Percentiles rank a stretch among this genome's conserved stretches.
phyloP scores from a whole-genome alignment of 2,329 filamentous ascomycete species.

The Talaromyces sp. region DNA sequence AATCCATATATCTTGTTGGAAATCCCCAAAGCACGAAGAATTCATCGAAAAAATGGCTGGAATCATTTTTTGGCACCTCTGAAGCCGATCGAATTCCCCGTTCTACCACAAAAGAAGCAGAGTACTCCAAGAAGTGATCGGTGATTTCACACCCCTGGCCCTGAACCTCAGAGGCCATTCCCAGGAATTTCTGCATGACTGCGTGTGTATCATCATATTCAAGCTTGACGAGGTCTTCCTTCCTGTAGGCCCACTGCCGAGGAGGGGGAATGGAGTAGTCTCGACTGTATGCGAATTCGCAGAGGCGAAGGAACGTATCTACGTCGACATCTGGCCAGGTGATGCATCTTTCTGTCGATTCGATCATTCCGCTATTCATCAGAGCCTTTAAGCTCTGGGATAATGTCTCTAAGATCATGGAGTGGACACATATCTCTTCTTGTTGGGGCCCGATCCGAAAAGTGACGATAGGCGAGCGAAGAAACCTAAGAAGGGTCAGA shows the following conservation, averaged over 20 bases:
- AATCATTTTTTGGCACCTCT: too few relatives aligned
- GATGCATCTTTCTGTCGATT: not conserved
- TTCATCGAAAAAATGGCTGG: too few relatives aligned
- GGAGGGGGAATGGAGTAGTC: not conserved
- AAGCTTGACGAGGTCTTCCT: not conserved
- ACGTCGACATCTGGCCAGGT: not conserved
- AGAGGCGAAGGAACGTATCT: not conserved
- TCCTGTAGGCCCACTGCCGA: too few relatives aligned
- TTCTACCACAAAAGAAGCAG: too few relatives aligned
- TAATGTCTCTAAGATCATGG: not conserved
- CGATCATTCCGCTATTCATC: not conserved
- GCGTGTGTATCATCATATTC: too few relatives aligned
- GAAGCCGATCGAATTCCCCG: not conserved
- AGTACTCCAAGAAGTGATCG: not conserved
- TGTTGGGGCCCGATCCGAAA: not conserved
- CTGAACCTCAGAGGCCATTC: too few relatives aligned
- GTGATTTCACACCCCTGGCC: too few relatives aligned
- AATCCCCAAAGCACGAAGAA: not conserved
- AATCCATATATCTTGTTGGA: not conserved
- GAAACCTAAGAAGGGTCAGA: not conserved
- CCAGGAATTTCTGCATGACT: not conserved
- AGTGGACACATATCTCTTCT: not conserved
- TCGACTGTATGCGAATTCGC: not conserved
- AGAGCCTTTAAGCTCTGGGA: not conserved
- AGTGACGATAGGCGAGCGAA: not conserved